phyloP scores from a whole-genome alignment of 306 rosid genomes.

The Acacia melanoxylon region DNA sequence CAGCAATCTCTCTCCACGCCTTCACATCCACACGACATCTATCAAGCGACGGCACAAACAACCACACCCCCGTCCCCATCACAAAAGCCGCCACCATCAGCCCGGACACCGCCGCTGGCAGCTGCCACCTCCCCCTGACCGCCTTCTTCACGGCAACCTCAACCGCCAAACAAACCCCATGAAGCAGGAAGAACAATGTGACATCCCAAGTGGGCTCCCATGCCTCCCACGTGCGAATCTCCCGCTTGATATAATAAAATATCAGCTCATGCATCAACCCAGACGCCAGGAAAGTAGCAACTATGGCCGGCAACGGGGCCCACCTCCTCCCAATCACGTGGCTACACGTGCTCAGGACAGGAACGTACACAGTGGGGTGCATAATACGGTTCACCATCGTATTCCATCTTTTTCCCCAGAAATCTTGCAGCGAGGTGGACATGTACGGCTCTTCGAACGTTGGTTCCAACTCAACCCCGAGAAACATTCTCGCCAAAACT shows the following conservation, averaged over 20 bases:
- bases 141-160: conserved; percentile 29
- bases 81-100: conserved; percentile 25
- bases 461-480: conserved; percentile 27
- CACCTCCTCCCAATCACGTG: conserved; percentile 24
- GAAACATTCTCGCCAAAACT: not conserved
- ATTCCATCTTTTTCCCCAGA: conserved; percentile 48
- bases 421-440: conserved; percentile 35
- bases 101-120: conserved; percentile 21
- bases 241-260: conserved; percentile 37
- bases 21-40: conserved; percentile 35
- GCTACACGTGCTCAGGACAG: not conserved
- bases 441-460: conserved; percentile 36
- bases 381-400: conserved; percentile 29
- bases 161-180: conserved; percentile 26
- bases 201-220: conserved; percentile 48
- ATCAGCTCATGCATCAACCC: conserved; percentile 37
- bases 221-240: conserved; percentile 38
- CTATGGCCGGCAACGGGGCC: conserved; percentile 32
- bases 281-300: conserved; percentile 25
- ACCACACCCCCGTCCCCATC: conserved; percentile 8
- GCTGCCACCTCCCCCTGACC: not conserved
- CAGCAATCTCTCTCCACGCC: conserved; percentile 16
- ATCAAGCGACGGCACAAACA: conserved; percentile 38
- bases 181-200: conserved; percentile 32
- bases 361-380: conserved; percentile 32